phyloP scores from a whole-genome alignment of 805 yeast genomes.

The Saccharomycopsis sp. region DNA sequence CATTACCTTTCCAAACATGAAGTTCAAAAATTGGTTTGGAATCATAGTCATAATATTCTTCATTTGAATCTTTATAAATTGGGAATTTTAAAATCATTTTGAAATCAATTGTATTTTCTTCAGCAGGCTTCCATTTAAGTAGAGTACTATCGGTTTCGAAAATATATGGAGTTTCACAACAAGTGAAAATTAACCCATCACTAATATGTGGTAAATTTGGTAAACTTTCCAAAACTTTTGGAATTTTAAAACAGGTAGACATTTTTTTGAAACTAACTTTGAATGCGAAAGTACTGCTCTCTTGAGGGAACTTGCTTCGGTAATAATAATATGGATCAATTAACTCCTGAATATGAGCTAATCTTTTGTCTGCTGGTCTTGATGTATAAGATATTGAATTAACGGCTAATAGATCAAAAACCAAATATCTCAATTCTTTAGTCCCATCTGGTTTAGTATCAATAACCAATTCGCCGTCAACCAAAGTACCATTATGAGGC shows the following conservation, averaged over 20 bases:
- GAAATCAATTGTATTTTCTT: slow-evolving; percentile 90
- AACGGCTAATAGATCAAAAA: slow-evolving; percentile 84
- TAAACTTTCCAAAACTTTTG: slow-evolving; percentile 62
- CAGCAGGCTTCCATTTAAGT: slow-evolving; percentile 95
- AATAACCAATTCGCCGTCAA: slow-evolving; percentile 90
- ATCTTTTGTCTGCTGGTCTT: slow-evolving; percentile 65
- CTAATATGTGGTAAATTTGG: slow-evolving; percentile 74
- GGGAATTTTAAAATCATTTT: slow-evolving; percentile 56
- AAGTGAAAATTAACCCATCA: slow-evolving; percentile 91
- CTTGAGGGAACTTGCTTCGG: slow-evolving; percentile 60
- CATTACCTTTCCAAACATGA: slow-evolving; percentile 68
- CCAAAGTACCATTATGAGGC: slow-evolving; percentile 76
- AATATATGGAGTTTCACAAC: slow-evolving; percentile 77
- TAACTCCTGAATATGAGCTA: slow-evolving; percentile 79
- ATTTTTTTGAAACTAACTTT: slow-evolving; percentile 79
- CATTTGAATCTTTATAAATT: slow-evolving; percentile 41
- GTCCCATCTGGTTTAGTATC: slow-evolving; percentile 46
- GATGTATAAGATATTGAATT: slow-evolving; percentile 64
- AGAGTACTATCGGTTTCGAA: slow-evolving; percentile 83
- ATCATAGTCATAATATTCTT: slow-evolving; percentile 71
- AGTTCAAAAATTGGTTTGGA: slow-evolving; percentile 61
- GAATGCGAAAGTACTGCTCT: slow-evolving; percentile 71
- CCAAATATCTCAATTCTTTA: slow-evolving; percentile 66
- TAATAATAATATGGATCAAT: slow-evolving; percentile 73
- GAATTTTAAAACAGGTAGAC: slow-evolving; percentile 72